Conservation (phyloP, 1,284 basidiomycete genomes). For the Boletus smithii region DNA sequence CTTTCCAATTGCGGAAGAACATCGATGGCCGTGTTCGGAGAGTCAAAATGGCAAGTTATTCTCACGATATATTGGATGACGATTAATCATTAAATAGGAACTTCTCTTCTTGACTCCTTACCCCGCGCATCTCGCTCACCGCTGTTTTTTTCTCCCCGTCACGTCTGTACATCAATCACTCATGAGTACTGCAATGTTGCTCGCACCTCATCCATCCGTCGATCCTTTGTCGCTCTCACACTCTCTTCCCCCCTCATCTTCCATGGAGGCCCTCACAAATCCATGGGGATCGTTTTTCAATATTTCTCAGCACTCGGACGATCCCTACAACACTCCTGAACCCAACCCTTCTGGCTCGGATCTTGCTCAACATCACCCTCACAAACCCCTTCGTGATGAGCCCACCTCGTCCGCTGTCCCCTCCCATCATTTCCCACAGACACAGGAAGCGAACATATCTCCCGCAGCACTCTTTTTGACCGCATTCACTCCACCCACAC, state of each 20-base stretch:
- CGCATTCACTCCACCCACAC: constrained; percentile 50
- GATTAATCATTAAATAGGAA: constrained; percentile 4
- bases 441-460: constrained; percentile 41
- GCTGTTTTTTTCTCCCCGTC: neutral
- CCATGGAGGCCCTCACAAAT: constrained; percentile 5
- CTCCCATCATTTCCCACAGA: constrained; percentile 5
- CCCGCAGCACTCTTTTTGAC: constrained; percentile 79
- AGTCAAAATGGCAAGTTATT: constrained; percentile 11
- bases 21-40: neutral
- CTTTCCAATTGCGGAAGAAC: constrained; percentile 4
- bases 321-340: constrained; percentile 1
- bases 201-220: neutral
- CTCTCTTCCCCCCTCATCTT: neutral
- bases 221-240: constrained; percentile 13
- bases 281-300: constrained; percentile 15
- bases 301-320: neutral
- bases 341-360: constrained; percentile 17
- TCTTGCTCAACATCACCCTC: constrained; percentile 29
- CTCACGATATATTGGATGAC: constrained; percentile 21
- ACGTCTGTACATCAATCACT: neutral
- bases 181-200: constrained; percentile 7
- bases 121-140: constrained; percentile 14
- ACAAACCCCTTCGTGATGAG: constrained; percentile 17
- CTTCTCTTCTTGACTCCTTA: constrained; percentile 19
- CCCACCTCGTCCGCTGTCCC: neutral